Conservation (phyloP, 2,329 filamentous ascomycete genomes). For the Acephala macrosclerotiorum region DNA sequence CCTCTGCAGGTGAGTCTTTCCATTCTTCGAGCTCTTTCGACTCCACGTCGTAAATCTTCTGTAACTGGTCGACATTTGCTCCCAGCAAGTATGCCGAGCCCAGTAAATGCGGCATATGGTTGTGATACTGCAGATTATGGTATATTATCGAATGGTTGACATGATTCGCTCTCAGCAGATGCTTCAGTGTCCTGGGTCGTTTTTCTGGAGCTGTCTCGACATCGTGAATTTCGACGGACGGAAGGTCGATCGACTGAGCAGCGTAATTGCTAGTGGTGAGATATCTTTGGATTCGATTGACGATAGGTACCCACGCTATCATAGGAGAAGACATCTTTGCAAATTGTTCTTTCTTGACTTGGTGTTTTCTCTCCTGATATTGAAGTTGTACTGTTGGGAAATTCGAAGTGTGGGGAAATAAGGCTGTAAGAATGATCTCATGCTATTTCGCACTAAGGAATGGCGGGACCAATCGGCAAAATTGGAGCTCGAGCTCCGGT, state of each 20-base stretch:
- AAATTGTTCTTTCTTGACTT: constrained; percentile 3
- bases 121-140: constrained; percentile 77
- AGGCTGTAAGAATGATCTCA: constrained; percentile 29
- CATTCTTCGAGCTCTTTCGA: constrained; percentile 77
- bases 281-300: constrained; percentile 48
- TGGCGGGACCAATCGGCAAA: constrained; percentile 8
- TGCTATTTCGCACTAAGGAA: not conserved
- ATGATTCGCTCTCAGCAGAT: constrained; percentile 91
- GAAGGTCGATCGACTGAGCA: constrained; percentile 59
- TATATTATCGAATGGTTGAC: constrained; percentile 87
- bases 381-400: constrained; percentile 31
- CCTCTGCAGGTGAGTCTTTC: constrained; percentile 84
- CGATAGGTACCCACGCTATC: constrained; percentile 52
- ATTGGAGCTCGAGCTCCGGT: not conserved
- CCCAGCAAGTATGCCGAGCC: constrained; percentile 87
- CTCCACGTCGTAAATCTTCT: constrained; percentile 82
- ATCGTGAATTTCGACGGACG: constrained; percentile 76
- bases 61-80: constrained; percentile 74
- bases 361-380: constrained; percentile 26
- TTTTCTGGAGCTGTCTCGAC: constrained; percentile 84
- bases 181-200: constrained; percentile 82
- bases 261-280: constrained; percentile 41
- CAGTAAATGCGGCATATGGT: constrained; percentile 84
- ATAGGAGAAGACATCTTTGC: constrained; percentile 48
- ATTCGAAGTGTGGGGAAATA: constrained; percentile 25